phyloP scores from a whole-genome alignment of 169 alveolate genomes.

The Plasmodium relictum region DNA sequence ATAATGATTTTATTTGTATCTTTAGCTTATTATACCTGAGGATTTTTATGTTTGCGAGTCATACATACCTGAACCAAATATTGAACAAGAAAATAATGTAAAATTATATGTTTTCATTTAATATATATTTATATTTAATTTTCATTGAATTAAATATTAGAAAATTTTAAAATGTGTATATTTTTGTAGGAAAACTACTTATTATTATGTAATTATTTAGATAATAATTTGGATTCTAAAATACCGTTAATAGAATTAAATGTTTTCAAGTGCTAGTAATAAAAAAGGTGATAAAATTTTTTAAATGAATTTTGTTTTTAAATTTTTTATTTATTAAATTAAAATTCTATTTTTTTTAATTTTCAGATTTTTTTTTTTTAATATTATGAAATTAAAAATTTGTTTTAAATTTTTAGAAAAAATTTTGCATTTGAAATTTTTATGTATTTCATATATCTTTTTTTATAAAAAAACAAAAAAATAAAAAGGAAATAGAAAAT shows the following conservation, averaged over 20 bases:
- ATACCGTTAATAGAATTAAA: conserved; percentile 49
- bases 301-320: background rate
- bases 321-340: no score
- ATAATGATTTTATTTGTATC: background rate
- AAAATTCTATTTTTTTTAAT: no score
- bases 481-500: background rate
- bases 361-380: background rate
- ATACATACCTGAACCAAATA: conserved; percentile 59
- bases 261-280: conserved; percentile 39
- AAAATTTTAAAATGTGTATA: background rate
- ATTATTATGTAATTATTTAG: conserved; percentile 28
- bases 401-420: conserved; percentile 2
- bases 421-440: background rate
- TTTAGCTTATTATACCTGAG: conserved; percentile 72
- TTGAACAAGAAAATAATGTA: conserved; percentile 48
- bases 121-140: background rate
- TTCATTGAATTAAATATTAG: background rate
- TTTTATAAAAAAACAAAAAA: background rate
- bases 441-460: background rate
- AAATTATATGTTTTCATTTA: conserved; percentile 13
- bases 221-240: conserved; percentile 51
- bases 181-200: conserved; percentile 63
- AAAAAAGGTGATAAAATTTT: conserved; percentile 4
- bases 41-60: conserved; percentile 59
- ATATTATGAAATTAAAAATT: conserved; percentile 7